Base-by-base conservation (phyloP, 116 monocot species). In the Dioscorea cayenensis region DNA sequence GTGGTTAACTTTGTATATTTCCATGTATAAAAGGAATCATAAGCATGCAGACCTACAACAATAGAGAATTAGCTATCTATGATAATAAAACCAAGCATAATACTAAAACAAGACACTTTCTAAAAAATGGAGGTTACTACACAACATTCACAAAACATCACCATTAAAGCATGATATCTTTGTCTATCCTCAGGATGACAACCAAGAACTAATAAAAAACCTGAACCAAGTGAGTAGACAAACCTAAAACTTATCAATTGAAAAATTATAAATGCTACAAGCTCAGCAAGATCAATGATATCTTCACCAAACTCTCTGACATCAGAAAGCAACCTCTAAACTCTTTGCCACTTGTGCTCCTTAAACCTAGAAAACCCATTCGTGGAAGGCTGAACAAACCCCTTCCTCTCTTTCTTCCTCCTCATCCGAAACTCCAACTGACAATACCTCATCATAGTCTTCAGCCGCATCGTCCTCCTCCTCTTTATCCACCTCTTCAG, bases 231-330 rank as follows among this genome's bases (percentile, higher is more conserved):
- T 0, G 22, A 27, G 62, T 1, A 62, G 25, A 10, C 22, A 23
- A 69, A 95, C 95, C 92, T 95, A 92, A 73, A 95, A 95, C 66
- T 86, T 91, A 60, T 95, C 95, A 37, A 95, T 65, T 16, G 89
- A 83, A 65, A 91, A 95, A 37, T 95, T 85, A 62, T 95, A 95
- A 16, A 95, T 77, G 32, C 78, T 73, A 0, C 81, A 36, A 91
- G 81, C 79, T 89, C 89, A 29, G 79, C 64, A 49, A 76, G 84
- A 71, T 90, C 86, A 32, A 94, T 79, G 50, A 90, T 84, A 5
- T 73, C 91, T 49, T 86, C 81, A 22, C 95, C 95, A 13, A 84
- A 86, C 77, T 86, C 82, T 74, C 60, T 81, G 27, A 78, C 95
- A 19, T 89, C 78, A 11, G 68, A 49, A 6, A 90, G 36, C 58